These are phyloP conservation scores for Hamigera avellanea DNA, from an alignment of 495 filamentous ascomycete genomes.

Conservation along the genomic window DNA sequence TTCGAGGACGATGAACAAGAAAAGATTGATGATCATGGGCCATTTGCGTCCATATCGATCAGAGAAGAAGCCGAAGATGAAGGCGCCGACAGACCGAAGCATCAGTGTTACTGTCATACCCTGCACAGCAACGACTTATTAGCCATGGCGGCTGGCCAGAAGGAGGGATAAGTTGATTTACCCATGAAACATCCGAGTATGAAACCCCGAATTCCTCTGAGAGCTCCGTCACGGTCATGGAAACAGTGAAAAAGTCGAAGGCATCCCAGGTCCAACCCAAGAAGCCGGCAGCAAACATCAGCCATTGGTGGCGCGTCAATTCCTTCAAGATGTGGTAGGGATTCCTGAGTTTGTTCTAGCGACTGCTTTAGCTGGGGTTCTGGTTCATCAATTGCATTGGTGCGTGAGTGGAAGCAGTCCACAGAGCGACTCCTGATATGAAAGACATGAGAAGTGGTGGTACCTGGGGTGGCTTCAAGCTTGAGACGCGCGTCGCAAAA, in stretches of 20 bases:
- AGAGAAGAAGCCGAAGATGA: conserved; percentile 55
- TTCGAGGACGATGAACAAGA: conserved; percentile 62
- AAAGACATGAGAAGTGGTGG: not conserved
- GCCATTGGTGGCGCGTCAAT: conserved; percentile 28
- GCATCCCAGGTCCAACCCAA: conserved; percentile 31
- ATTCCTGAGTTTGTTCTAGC: conserved; percentile 13
- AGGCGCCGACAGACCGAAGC: conserved; percentile 58
- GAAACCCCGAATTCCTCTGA: conserved; percentile 17
- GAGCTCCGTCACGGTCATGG: conserved; percentile 24
- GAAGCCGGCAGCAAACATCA: conserved; percentile 23
- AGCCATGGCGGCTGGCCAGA: not conserved
- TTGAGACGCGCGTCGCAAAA: conserved; percentile 20
- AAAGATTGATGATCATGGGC: conserved; percentile 64
- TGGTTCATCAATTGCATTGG: not conserved
- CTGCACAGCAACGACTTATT: conserved; percentile 12
- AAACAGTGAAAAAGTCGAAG: conserved; percentile 31
- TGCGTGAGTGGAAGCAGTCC: not conserved
- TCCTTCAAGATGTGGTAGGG: conserved; percentile 16
- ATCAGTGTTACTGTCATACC: conserved; percentile 71
- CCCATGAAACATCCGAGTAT: conserved; percentile 26
- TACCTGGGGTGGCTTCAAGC: conserved; percentile 18
- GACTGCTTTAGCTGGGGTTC: not conserved
- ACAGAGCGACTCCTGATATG: not conserved
- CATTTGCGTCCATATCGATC: conserved; percentile 73
- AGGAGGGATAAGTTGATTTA: conserved; percentile 1